These are phyloP conservation scores for Tausonia pullulans DNA, from an alignment of 1,284 basidiomycete species.

Conservation along the genomic window DNA sequence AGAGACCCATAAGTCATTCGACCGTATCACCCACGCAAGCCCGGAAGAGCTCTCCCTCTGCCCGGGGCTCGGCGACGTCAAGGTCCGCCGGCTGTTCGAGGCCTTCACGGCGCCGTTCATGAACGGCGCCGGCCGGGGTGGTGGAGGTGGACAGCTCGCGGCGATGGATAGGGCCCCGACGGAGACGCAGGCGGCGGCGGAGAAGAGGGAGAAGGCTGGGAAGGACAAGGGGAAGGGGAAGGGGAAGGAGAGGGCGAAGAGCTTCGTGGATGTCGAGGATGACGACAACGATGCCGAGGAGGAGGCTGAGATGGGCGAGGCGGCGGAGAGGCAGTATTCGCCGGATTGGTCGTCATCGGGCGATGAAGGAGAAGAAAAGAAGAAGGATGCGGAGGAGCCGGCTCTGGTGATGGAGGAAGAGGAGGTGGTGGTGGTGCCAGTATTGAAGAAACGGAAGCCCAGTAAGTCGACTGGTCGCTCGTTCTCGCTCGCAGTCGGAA, in stretches of 20 bases:
- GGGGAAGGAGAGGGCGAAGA: slow-evolving; percentile 1
- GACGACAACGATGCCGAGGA: background rate
- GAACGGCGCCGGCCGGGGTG: slow-evolving; percentile 18
- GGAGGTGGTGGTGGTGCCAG: background rate
- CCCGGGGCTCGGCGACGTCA: slow-evolving; percentile 89
- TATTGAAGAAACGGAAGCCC: no score
- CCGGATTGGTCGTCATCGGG: background rate
- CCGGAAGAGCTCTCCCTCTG: slow-evolving; percentile 65
- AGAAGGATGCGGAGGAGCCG: background rate
- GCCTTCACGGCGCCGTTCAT: slow-evolving; percentile 42
- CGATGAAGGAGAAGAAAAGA: no score
- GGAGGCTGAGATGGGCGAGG: background rate
- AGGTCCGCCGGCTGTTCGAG: slow-evolving; percentile 55
- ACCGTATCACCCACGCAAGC: slow-evolving; percentile 59
- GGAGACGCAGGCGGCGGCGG: background rate
- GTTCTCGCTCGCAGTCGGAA: no score
- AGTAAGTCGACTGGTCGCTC: no score
- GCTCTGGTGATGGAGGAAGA: background rate
- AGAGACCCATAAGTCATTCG: slow-evolving; percentile 54
- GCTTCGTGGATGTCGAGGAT: background rate
- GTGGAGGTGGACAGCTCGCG: slow-evolving; percentile 20
- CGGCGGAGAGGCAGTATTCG: background rate
- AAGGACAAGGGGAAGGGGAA: slow-evolving; percentile 3
- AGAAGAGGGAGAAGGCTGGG: background rate
- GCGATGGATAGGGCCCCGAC: background rate